phyloP scores from a whole-genome alignment of 768 basidiomycete genomes.

The Phallus indusiatus region DNA sequence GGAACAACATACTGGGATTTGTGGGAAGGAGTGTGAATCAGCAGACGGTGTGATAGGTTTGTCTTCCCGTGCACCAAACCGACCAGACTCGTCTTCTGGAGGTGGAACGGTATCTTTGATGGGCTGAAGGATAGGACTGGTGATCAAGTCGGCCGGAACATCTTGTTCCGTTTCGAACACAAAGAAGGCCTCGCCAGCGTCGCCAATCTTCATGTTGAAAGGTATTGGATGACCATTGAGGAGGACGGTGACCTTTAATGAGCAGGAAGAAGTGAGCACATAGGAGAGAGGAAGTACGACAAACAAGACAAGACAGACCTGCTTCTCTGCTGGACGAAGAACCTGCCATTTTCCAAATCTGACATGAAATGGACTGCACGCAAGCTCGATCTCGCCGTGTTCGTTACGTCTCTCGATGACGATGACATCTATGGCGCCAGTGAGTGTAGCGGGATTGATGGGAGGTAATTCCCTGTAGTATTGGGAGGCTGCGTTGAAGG shows the following conservation, averaged over 20 bases:
- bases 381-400: slow-evolving; percentile 57
- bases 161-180: slow-evolving; percentile 96
- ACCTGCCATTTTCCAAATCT: slow-evolving; percentile 97
- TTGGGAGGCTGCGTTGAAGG: slow-evolving; percentile 79
- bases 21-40: too few relatives aligned
- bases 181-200: slow-evolving; percentile 98
- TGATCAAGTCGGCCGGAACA: slow-evolving; percentile 87
- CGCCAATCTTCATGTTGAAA: slow-evolving; percentile 97
- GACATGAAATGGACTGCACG: slow-evolving; percentile 94
- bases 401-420: slow-evolving; percentile 73
- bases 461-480: slow-evolving; percentile 80
- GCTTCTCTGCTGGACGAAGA: slow-evolving; percentile 87
- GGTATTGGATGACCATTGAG: slow-evolving; percentile 84
- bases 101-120: slow-evolving; percentile 31
- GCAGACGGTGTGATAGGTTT: background rate
- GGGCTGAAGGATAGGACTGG: slow-evolving; percentile 68
- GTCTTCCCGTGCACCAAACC: slow-evolving; percentile 34
- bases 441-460: slow-evolving; percentile 93
- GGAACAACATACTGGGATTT: too few relatives aligned
- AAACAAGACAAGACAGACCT: slow-evolving; percentile 43
- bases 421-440: slow-evolving; percentile 98
- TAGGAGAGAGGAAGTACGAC: slow-evolving; percentile 1
- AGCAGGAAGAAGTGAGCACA: background rate
- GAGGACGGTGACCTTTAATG: slow-evolving; percentile 83
- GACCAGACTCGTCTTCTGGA: slow-evolving; percentile 25